Base-by-base conservation (phyloP, 2,329 filamentous ascomycete species). In the Arthroderma sp. region DNA sequence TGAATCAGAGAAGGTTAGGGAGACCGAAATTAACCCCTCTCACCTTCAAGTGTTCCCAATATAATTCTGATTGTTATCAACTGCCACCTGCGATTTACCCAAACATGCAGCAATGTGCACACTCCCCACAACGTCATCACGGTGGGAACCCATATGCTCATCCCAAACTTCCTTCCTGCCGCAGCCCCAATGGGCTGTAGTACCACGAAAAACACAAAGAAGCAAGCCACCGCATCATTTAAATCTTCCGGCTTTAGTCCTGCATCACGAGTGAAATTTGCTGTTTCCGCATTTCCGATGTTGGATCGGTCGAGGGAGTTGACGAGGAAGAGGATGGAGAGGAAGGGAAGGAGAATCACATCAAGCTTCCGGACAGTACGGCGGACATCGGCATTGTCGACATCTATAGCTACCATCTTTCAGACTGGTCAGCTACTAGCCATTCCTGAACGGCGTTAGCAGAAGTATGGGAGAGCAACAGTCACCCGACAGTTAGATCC, bases 161-260 rank as follows among this genome's bases (percentile, higher is more conserved):
- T 74, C 3, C 65, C 65, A 15, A 65, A 49, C 43, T 57, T 59
- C 44, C 61, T 54, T 5, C 64, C 65, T 8, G 63, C 50, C 2
- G 62, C 63, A 0, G 74, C 73, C 3, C 73, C 74, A 1, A 73
- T 58, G 0, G 75, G 74, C 50, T 78, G 75, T 8, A 78, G 61
- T 0, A 70, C 52, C n/a, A 79, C 74, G 52, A 78, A 78, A 46
- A 73, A 72, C 50, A 69, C 65, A 54, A 75, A 78, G 64, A 78
- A 78, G 43, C 71, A 65, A 22, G 72, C 71, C 6, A 77, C 69
- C 2, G 74, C 72, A 4, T 67, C 66, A 51, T 78, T 77, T 44
- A 79, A 57, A 52, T 77, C 74, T 33, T 62, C 60, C n/a, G 66
- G 64, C 3, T 59, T 58, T 1, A 75, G 62, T 0, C 73, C 74